Percentiles rank a stretch among this genome's conserved stretches.
Conservation (phyloP, 345 rosid genomes). For the Firmiana major region DNA sequence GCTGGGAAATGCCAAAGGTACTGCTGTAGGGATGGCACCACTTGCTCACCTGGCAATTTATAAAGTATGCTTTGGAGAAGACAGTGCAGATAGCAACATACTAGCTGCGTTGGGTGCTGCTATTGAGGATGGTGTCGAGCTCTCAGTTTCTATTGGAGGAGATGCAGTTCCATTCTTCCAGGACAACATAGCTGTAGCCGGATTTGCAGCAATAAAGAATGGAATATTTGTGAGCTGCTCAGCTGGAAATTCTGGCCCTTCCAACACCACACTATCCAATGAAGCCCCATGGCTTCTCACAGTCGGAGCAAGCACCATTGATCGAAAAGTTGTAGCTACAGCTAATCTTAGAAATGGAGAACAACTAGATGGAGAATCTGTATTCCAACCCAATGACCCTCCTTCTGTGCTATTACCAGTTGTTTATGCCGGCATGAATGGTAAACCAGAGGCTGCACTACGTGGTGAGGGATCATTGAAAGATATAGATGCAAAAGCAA, state of each 20-base stretch:
- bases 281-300: slow-evolving; percentile 58
- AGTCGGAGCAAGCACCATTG: slow-evolving; percentile 57
- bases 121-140: slow-evolving; percentile 47
- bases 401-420: slow-evolving; percentile 31
- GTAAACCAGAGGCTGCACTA: slow-evolving; percentile 21
- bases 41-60: slow-evolving; percentile 54
- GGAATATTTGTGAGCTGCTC: slow-evolving; percentile 51
- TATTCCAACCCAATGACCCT: slow-evolving; percentile 34
- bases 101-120: slow-evolving; percentile 53
- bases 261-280: slow-evolving; percentile 33
- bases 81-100: slow-evolving; percentile 42
- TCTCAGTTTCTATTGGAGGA: slow-evolving; percentile 45
- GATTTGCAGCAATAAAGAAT: slow-evolving; percentile 40
- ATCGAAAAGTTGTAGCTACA: slow-evolving; percentile 38
- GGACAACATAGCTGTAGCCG: slow-evolving; percentile 38
- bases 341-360: slow-evolving; percentile 38
- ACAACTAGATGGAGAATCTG: slow-evolving; percentile 38
- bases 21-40: slow-evolving; percentile 58
- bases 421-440: slow-evolving; percentile 35
- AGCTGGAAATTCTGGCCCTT: slow-evolving; percentile 52
- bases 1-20: slow-evolving; percentile 41
- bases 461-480: slow-evolving; percentile 23
- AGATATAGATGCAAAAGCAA: slow-evolving; percentile 27
- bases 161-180: slow-evolving; percentile 32
- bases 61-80: slow-evolving; percentile 50